These are phyloP conservation scores for Vitis hybrid DNA, from an alignment of 177 flowering plant genomes.

Conservation along the genomic window DNA sequence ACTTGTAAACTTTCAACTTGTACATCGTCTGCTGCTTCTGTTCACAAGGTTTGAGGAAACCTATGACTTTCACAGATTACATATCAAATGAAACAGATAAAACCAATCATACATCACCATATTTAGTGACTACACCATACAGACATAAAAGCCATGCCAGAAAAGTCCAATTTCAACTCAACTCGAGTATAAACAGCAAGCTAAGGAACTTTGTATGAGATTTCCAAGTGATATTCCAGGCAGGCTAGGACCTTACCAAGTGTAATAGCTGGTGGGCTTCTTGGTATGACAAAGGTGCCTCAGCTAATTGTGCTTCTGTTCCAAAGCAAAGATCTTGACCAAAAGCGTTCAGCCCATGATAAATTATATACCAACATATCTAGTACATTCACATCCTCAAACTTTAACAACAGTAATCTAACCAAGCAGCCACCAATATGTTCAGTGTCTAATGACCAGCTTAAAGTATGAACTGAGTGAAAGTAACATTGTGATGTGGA, in stretches of 20 bases:
- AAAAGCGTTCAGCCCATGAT: background rate
- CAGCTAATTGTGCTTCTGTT: background rate
- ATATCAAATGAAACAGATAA: background rate
- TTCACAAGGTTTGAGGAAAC: background rate
- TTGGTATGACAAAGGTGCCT: background rate
- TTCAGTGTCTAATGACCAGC: too few relatives aligned
- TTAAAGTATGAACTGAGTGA: too few relatives aligned
- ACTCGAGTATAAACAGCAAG: background rate
- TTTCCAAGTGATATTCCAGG: background rate
- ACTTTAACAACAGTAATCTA: too few relatives aligned
- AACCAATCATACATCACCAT: background rate
- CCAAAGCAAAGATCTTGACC: constrained; percentile 4
- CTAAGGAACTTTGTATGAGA: background rate
- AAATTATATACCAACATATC: background rate
- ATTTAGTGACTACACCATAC: too few relatives aligned
- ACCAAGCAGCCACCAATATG: too few relatives aligned
- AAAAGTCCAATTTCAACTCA: too few relatives aligned
- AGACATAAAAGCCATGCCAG: too few relatives aligned
- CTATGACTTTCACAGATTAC: background rate
- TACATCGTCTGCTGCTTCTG: too few relatives aligned
- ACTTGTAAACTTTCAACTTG: too few relatives aligned
- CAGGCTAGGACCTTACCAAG: too few relatives aligned
- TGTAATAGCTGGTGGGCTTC: too few relatives aligned
- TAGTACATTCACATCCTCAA: constrained; percentile 2
- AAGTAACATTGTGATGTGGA: background rate